These are phyloP conservation scores for Datura wrightii DNA, from an alignment of 257 asterid species.

Conservation along the genomic window DNA sequence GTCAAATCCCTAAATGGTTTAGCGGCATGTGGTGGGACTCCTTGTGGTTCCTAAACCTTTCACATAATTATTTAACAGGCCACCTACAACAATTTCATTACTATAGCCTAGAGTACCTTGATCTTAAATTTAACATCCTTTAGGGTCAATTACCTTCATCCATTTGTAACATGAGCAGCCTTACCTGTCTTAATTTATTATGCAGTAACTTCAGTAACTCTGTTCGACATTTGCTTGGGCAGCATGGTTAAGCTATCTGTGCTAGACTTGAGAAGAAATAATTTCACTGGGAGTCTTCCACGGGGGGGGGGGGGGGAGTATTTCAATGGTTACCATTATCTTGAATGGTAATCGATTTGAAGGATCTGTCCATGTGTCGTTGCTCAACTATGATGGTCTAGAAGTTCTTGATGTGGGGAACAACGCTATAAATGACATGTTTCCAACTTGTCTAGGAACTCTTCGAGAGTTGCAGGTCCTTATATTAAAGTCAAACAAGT, in stretches of 20 bases:
- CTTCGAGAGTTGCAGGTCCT: constrained; percentile 1
- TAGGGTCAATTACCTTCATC: background rate
- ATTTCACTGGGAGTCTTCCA: background rate
- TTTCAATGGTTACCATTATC: background rate
- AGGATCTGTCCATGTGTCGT: background rate
- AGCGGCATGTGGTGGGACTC: background rate
- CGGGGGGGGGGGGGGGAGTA: background rate
- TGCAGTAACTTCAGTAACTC: background rate
- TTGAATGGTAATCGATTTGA: background rate
- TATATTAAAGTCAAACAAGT: constrained; percentile 15
- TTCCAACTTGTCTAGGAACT: background rate
- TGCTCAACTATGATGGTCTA: background rate
- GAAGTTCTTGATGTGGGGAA: background rate
- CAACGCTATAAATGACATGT: background rate
- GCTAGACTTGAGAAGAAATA: background rate
- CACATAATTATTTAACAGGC: constrained; percentile 22
- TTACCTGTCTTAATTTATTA: background rate
- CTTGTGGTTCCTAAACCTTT: background rate
- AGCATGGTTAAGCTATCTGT: background rate
- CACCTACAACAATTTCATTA: background rate
- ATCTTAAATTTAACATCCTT: constrained; percentile 23
- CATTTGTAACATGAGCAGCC: background rate
- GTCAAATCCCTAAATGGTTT: constrained; percentile 32
- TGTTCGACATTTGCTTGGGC: background rate
- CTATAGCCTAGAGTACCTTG: background rate